A percentile compares a stretch with the other conserved stretches of the same genome.
Conservation (phyloP, 1,284 basidiomycete genomes). For the Cryptococcus sp. region DNA sequence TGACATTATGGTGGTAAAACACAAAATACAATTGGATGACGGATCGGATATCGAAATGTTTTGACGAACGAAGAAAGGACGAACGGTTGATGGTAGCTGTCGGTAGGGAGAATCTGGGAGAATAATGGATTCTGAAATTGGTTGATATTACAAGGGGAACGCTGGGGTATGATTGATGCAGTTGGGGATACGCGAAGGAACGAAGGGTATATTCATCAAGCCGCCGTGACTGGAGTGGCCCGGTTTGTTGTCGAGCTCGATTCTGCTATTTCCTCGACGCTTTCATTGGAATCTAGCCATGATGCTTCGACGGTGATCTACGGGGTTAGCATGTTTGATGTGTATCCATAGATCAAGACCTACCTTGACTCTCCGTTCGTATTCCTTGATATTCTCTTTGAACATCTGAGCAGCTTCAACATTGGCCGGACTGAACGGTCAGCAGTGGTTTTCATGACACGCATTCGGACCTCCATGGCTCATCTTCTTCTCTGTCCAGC, state of each 20-base stretch:
- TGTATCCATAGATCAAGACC: slow-evolving; percentile 5
- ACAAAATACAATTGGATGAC: not conserved
- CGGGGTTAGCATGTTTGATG: not conserved
- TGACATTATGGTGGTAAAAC: not conserved
- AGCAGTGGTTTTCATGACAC: not conserved
- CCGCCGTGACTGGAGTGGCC: not conserved
- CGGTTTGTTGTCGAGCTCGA: not conserved
- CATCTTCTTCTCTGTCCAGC: no score
- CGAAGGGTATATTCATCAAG: not conserved
- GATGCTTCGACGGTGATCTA: slow-evolving; percentile 36
- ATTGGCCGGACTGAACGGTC: slow-evolving; percentile 73
- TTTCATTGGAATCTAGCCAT: slow-evolving; percentile 34
- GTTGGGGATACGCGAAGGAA: not conserved
- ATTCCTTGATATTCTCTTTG: slow-evolving; percentile 98
- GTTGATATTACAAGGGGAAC: no score
- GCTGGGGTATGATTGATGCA: no score
- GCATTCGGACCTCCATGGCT: no score
- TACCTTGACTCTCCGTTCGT: slow-evolving; percentile 82
- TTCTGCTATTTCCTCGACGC: slow-evolving; percentile 20
- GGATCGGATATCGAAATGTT: not conserved
- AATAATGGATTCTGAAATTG: no score
- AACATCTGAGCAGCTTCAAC: slow-evolving; percentile 95
- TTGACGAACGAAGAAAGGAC: not conserved
- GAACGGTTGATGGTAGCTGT: no score
- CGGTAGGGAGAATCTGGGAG: no score